Percentiles rank a stretch among this genome's conserved stretches.
phyloP scores from a whole-genome alignment of 805 yeast species.

The Candida silvatica region DNA sequence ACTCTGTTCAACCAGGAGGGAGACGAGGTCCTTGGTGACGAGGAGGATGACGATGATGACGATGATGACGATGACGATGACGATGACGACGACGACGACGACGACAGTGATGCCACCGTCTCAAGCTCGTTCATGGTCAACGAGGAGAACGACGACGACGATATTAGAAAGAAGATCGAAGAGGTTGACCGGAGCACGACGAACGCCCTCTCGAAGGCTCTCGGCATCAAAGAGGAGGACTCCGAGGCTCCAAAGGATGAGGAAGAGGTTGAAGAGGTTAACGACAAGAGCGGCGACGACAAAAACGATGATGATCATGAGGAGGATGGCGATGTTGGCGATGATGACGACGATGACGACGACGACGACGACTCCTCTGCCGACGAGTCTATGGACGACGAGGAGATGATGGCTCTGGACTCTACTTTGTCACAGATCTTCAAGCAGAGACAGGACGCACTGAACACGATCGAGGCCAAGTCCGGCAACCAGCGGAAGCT shows the following conservation, averaged over 20 bases:
- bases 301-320: slow-evolving; percentile 14
- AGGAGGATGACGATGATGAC: slow-evolving; percentile 32
- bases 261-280: too few relatives aligned
- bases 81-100: slow-evolving; percentile 35
- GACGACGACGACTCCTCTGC: slow-evolving; percentile 45
- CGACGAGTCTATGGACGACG: slow-evolving; percentile 87
- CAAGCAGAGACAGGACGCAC: slow-evolving; percentile 67
- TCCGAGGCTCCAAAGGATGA: slow-evolving; percentile 15
- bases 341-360: slow-evolving; percentile 29
- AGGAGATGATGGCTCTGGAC: slow-evolving; percentile 92
- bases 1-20: slow-evolving; percentile 62
- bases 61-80: slow-evolving; percentile 30
- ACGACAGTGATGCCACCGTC: slow-evolving; percentile 34
- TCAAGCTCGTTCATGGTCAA: neutral
- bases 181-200: slow-evolving; percentile 39
- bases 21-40: slow-evolving; percentile 35
- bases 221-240: slow-evolving; percentile 38
- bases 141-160: slow-evolving; percentile 30
- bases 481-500: slow-evolving; percentile 58
- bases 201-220: slow-evolving; percentile 58
- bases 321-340: too few relatives aligned
- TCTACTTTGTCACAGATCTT: slow-evolving; percentile 76
- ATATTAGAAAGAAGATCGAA: slow-evolving; percentile 21
- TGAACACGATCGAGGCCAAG: slow-evolving; percentile 36
- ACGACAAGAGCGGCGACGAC: too few relatives aligned